Evolutionary conservation across 257 asterid species (phyloP), one percentile per base, ranked within the genome.

Genomic region (Rubia yunnanensis): DNA sequence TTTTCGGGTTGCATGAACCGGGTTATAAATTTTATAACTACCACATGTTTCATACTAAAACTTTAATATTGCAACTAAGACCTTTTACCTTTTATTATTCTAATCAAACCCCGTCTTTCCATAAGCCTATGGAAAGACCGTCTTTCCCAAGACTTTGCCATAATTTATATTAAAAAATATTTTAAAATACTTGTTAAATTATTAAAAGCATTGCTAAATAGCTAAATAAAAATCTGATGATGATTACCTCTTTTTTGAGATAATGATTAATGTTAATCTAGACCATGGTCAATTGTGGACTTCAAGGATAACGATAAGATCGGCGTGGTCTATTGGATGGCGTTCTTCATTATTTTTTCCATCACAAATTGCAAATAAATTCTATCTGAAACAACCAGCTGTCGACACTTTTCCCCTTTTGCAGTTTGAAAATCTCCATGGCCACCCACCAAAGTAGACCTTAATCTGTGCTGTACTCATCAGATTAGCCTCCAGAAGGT

Each of bases 291-390:
- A 10, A 53, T 60, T 32, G 15, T 14, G 18, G 15, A 0, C 64
- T 59, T n/a, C 13, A 60, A 60, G 6, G 64, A 60, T 60, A 60
- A 34, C 48, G 64, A 60, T 60, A 60, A 60, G 48, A 59, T 59
- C 22, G 63, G 64, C 36, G 20, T 18, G 11, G 38, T 26, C 38
- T 5, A 27, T 24, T 31, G 63, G 63, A 58, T 31, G 36, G 26
- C 26, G 18, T 30, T 59, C 22, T 38, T 15, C 64, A 31, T 59
- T 18, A 59, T 59, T 17, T 10, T 56, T 56, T n/a, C n/a, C 27
- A 2, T 30, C 64, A 3, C 41, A 5, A 30, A 31, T 30, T 32
- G 11, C 44, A 30, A 31, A 59, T 30, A 59, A 30, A 30, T 59
- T 59, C 20, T 9, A 17, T 30, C 64, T 18, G 27, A 31, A 30